Evolutionary conservation across 345 rosid species (phyloP).

Genomic region (Diplotaxis tenuifolia): DNA sequence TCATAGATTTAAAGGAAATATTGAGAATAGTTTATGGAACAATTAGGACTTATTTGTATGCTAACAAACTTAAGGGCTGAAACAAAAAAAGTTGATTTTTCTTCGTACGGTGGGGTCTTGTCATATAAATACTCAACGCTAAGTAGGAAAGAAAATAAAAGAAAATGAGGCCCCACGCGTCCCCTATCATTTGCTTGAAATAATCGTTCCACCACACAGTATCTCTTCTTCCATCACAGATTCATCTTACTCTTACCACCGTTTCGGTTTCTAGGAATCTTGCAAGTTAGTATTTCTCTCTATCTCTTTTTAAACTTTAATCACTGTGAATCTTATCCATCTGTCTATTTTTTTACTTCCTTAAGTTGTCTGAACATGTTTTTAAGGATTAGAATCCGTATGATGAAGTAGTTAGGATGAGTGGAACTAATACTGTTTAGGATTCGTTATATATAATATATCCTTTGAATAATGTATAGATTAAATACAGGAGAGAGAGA

Average conservation of each 20-base stretch:
- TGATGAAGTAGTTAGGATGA: neutral
- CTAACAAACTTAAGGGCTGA: constrained; percentile 1
- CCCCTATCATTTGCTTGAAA: neutral
- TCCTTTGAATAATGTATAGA: neutral
- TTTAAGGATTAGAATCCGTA: neutral
- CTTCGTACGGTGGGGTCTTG: neutral
- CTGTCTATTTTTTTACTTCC: neutral
- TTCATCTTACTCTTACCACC: constrained; percentile 21
- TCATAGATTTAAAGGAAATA: neutral
- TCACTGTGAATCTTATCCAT: neutral
- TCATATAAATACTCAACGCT: neutral
- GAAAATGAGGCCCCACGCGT: constrained; percentile 19
- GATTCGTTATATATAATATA: neutral
- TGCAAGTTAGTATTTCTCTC: neutral
- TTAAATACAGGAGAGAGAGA: constrained; percentile 34
- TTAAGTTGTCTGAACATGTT: neutral
- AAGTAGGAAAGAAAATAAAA: neutral
- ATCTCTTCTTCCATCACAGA: constrained; percentile 31
- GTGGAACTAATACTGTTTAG: neutral
- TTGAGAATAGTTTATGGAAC: neutral
- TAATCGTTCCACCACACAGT: constrained; percentile 17
- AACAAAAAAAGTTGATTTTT: neutral
- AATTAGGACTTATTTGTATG: neutral
- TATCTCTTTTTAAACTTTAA: neutral
- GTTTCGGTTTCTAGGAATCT: neutral